Conservation (phyloP, 805 yeast genomes). For the Zygosaccharomyces kombuchaensis region DNA sequence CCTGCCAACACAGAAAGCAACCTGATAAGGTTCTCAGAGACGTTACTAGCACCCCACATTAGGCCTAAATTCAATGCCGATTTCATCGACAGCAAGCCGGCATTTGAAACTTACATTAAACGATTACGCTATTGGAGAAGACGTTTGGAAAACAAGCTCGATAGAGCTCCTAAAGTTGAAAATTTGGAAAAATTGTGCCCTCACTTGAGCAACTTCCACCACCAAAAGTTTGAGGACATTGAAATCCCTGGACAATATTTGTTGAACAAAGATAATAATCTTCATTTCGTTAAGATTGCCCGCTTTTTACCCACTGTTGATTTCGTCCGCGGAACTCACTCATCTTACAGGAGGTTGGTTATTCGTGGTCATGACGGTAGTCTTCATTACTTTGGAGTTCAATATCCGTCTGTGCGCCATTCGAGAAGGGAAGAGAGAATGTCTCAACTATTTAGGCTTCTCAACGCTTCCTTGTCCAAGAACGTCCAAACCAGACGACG, state of each 20-base stretch:
- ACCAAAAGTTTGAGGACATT: conserved; percentile 95
- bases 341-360: conserved; percentile 82
- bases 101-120: conserved; percentile 77
- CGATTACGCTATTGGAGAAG: conserved; percentile 90
- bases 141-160: conserved; percentile 84
- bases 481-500: conserved; percentile 88
- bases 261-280: conserved; percentile 78
- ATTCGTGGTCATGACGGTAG: conserved; percentile 94
- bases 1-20: conserved; percentile 91
- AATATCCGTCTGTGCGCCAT: conserved; percentile 96
- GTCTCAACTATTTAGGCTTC: conserved; percentile 83
- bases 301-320: conserved; percentile 87
- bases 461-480: conserved; percentile 73
- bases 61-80: conserved; percentile 89
- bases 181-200: conserved; percentile 90
- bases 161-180: conserved; percentile 72
- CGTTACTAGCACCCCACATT: conserved; percentile 83
- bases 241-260: conserved; percentile 97
- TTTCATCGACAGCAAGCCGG: conserved; percentile 81
- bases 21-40: conserved; percentile 84
- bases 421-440: conserved; percentile 94
- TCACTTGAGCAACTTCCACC: conserved; percentile 94
- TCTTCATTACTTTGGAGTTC: conserved; percentile 88
- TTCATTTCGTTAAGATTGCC: conserved; percentile 90
- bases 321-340: conserved; percentile 81